phyloP scores from a whole-genome alignment of 129 eudicot species.

The Heracleum sosnowskyi region DNA sequence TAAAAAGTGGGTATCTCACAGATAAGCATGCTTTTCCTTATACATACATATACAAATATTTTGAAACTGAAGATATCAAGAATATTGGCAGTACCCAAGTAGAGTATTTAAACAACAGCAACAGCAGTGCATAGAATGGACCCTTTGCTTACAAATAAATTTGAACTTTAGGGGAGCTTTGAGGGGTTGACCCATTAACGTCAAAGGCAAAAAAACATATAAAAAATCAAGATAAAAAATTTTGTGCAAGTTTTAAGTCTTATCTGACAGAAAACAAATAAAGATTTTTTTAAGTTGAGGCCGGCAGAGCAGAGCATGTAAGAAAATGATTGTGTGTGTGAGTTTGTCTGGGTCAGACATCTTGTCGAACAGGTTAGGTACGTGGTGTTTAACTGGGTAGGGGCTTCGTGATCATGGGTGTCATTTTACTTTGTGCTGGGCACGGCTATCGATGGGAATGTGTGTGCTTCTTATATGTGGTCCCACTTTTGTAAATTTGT shows the following conservation, averaged over 20 bases:
- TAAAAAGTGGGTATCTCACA: neutral
- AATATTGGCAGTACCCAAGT: neutral
- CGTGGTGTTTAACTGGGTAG: neutral
- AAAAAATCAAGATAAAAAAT: neutral
- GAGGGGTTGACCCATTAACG: conserved; percentile 2
- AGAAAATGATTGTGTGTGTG: neutral
- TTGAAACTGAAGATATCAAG: neutral
- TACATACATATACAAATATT: too few species aligned
- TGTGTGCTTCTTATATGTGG: neutral
- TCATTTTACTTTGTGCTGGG: neutral
- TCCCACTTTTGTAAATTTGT: too few species aligned
- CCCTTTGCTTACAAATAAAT: conserved; percentile 7
- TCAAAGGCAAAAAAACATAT: neutral
- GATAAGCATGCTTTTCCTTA: neutral
- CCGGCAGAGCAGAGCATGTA: conserved; percentile 1
- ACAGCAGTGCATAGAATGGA: conserved; percentile 5
- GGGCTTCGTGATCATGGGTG: neutral
- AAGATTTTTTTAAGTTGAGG: neutral
- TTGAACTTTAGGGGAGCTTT: neutral
- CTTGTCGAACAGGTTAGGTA: neutral
- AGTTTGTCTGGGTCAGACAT: neutral
- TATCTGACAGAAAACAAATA: too few species aligned
- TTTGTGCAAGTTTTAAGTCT: neutral
- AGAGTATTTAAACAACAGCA: neutral
- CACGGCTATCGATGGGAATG: neutral